Percentiles rank a stretch among this genome's conserved stretches.
These are phyloP conservation scores for Globisporangium alternatum DNA, from an alignment of 352 stramenopile genomes.

Conservation along the genomic window DNA sequence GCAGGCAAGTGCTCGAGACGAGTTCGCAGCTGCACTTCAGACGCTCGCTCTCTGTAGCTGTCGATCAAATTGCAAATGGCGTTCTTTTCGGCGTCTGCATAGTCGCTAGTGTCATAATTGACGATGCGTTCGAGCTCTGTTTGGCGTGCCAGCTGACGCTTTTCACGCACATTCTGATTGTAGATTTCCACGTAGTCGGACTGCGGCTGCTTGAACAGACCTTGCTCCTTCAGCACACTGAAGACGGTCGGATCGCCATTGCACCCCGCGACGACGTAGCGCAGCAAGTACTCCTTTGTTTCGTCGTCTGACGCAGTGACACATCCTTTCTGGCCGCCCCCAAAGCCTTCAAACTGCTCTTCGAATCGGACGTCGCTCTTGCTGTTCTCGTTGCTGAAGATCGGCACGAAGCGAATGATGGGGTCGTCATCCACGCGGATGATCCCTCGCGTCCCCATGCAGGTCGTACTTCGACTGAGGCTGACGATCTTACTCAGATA, in stretches of 20 bases:
- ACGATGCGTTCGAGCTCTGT: conserved; percentile 14
- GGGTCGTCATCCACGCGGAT: conserved; percentile 71
- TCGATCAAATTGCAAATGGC: conserved; percentile 6
- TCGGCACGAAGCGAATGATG: conserved; percentile 77
- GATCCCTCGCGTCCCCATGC: conserved; percentile 43
- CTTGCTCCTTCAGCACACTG: conserved; percentile 40
- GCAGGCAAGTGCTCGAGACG: conserved; percentile 30
- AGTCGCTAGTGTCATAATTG: background rate
- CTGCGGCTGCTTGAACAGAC: conserved; percentile 49
- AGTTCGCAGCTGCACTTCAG: conserved; percentile 21
- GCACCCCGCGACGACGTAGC: conserved; percentile 43
- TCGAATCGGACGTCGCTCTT: conserved; percentile 21
- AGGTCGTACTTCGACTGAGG: conserved; percentile 66
- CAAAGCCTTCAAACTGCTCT: conserved; percentile 35
- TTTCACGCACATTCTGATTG: conserved; percentile 23
- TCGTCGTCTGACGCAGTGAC: conserved; percentile 63
- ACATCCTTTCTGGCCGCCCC: conserved; percentile 28
- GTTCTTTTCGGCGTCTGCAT: background rate
- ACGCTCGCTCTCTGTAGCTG: conserved; percentile 3
- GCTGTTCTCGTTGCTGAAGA: conserved; percentile 35
- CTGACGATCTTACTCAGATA: conserved; percentile 39
- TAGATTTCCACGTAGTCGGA: conserved; percentile 57
- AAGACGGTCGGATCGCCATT: conserved; percentile 42
- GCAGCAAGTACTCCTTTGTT: conserved; percentile 58
- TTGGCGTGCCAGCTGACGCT: conserved; percentile 18